These are phyloP conservation scores for Cystobasidiopsis lactophilus DNA, from an alignment of 768 basidiomycete species.

Conservation along the genomic window DNA sequence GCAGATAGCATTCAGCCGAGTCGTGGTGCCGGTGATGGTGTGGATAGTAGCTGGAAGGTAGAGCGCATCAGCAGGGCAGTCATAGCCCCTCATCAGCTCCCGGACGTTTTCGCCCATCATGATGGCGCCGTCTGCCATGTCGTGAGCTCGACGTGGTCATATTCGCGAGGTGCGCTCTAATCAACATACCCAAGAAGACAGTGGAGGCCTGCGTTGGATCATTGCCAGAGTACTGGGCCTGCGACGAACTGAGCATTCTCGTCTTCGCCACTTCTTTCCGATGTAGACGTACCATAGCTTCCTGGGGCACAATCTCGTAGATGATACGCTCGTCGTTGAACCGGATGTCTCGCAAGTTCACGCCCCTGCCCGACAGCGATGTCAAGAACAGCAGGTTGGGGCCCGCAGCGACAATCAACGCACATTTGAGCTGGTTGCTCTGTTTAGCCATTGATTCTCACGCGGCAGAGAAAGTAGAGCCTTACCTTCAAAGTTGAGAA, in stretches of 20 bases:
- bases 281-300: conserved; percentile 24
- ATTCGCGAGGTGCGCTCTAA: too few species aligned
- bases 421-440: too few species aligned
- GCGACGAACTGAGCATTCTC: too few species aligned
- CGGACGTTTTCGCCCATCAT: conserved; percentile 33
- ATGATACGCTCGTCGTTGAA: conserved; percentile 40
- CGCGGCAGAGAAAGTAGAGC: too few species aligned
- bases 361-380: conserved; percentile 28
- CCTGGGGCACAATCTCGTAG: conserved; percentile 31
- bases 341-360: conserved; percentile 39
- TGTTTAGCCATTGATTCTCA: too few species aligned
- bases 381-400: too few species aligned
- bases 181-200: conserved; percentile 43
- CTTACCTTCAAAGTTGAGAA: conserved; percentile 39
- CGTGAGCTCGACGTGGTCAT: too few species aligned
- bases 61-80: conserved; percentile 41
- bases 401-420: too few species aligned
- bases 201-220: conserved; percentile 42
- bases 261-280: too few species aligned
- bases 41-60: conserved; percentile 40
- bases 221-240: too few species aligned
- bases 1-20: conserved; percentile 37
- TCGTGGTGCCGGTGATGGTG: conserved; percentile 29
- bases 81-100: conserved; percentile 44
- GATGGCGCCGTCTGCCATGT: too few species aligned